These are phyloP conservation scores for Arbutus unedo DNA, from an alignment of 148 eudicot species.

Conservation along the genomic window DNA sequence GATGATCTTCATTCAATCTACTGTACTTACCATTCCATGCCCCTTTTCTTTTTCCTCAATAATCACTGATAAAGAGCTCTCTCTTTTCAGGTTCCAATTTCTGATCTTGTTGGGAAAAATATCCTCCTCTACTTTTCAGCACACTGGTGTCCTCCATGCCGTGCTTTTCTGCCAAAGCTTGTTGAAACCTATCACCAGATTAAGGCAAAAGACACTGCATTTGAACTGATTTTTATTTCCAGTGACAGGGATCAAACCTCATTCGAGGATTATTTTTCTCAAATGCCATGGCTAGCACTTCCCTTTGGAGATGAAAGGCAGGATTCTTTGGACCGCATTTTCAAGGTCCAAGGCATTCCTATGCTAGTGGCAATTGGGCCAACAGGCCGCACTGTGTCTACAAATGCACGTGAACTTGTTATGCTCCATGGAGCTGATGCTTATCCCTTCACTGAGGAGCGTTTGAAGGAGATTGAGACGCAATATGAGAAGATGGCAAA, in stretches of 20 bases:
- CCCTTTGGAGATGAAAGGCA: conserved; percentile 35
- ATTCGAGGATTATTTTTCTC: not conserved
- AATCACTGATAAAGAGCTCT: not conserved
- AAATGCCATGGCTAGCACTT: conserved; percentile 11
- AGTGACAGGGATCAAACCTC: not conserved
- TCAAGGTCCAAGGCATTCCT: conserved; percentile 49
- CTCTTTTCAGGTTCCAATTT: conserved; percentile 42
- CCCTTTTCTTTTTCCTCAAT: not conserved
- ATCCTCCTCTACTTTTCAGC: conserved; percentile 61
- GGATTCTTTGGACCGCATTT: conserved; percentile 29
- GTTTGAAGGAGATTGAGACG: conserved; percentile 29
- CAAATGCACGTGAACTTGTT: conserved; percentile 37
- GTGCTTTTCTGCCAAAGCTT: conserved; percentile 49
- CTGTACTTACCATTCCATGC: not conserved
- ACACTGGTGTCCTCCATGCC: conserved; percentile 67
- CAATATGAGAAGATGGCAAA: conserved; percentile 32
- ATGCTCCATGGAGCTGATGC: conserved; percentile 45
- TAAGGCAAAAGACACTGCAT: conserved; percentile 42
- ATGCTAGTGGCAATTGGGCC: conserved; percentile 45
- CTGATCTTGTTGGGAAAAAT: conserved; percentile 52
- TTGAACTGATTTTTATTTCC: conserved; percentile 32
- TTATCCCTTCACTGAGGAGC: conserved; percentile 56
- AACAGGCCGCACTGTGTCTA: conserved; percentile 41
- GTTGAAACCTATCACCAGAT: conserved; percentile 44
- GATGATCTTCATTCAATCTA: not conserved